Evolutionary conservation across 768 basidiomycete species (phyloP).

Genomic region (Tricholomella constricta): DNA sequence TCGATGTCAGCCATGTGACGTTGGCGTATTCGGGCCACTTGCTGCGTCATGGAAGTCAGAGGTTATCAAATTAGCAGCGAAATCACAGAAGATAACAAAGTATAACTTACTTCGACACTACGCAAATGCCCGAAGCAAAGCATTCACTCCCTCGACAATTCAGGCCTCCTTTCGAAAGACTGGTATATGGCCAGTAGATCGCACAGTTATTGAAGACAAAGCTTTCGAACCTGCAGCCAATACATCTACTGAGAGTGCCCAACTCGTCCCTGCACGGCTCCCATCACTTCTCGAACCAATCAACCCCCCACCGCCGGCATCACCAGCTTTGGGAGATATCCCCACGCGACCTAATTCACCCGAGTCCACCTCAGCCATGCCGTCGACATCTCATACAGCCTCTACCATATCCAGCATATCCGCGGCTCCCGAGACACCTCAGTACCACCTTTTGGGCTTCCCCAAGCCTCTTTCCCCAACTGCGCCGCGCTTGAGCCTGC

Average conservation of each 20-base stretch:
- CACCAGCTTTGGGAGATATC: not conserved
- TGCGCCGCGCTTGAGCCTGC: constrained; percentile 8
- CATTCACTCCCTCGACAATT: constrained; percentile 31
- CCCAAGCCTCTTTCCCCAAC: not conserved
- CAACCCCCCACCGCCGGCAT: not conserved
- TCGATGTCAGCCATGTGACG: constrained; percentile 36
- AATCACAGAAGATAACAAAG: constrained; percentile 27
- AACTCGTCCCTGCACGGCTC: constrained; percentile 18
- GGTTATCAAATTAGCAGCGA: constrained; percentile 16
- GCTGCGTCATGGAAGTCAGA: constrained; percentile 28
- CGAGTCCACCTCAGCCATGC: not conserved
- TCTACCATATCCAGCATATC: not conserved
- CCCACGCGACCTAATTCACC: not conserved
- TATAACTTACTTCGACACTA: constrained; percentile 29
- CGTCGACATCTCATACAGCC: not conserved
- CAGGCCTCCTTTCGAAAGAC: constrained; percentile 28
- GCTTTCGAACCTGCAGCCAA: constrained; percentile 27
- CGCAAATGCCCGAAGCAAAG: constrained; percentile 17
- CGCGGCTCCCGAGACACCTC: not conserved
- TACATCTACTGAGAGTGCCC: constrained; percentile 26
- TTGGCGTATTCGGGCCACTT: constrained; percentile 40
- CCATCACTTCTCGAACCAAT: not conserved
- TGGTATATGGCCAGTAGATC: constrained; percentile 32
- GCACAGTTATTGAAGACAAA: constrained; percentile 14
- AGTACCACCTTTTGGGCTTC: not conserved